phyloP scores from a whole-genome alignment of 2,329 filamentous ascomycete genomes.

The Rhytidhysteron rufulum region DNA sequence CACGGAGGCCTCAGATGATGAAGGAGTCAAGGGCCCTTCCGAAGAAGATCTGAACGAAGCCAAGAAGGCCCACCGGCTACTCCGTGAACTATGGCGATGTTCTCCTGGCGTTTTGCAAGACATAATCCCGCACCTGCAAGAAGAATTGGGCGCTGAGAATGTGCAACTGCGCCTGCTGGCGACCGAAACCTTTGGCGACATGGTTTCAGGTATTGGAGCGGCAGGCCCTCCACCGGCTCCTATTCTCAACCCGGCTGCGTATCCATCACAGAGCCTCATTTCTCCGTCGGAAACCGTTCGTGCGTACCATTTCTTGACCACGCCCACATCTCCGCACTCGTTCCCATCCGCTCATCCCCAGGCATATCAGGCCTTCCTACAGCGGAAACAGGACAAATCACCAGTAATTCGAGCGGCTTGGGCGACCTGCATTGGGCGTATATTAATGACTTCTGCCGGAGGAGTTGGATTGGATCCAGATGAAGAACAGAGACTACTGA shows the following conservation, averaged over 20 bases:
- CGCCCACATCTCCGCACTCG: constrained; percentile 80
- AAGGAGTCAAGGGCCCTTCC: constrained; percentile 59
- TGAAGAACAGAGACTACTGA: constrained; percentile 73
- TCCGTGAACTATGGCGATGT: constrained; percentile 91
- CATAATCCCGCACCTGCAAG: constrained; percentile 89
- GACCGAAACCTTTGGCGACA: constrained; percentile 91
- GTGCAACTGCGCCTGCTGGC: constrained; percentile 80
- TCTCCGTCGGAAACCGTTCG: constrained; percentile 24
- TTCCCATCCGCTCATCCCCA: constrained; percentile 78
- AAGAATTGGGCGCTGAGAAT: constrained; percentile 87
- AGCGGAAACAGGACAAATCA: constrained; percentile 82
- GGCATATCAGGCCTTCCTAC: constrained; percentile 80
- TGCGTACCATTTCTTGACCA: constrained; percentile 63
- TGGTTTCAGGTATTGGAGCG: constrained; percentile 89
- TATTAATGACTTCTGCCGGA: constrained; percentile 86
- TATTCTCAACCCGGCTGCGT: constrained; percentile 73
- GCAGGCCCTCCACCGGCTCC: constrained; percentile 75
- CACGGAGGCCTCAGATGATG: constrained; percentile 41
- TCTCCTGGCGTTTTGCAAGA: constrained; percentile 85
- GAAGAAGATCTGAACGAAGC: constrained; percentile 85
- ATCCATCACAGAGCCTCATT: constrained; percentile 67
- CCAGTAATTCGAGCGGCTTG: constrained; percentile 78
- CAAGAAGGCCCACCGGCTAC: constrained; percentile 80
- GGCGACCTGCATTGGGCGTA: constrained; percentile 78
- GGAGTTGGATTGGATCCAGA: constrained; percentile 81